These are phyloP conservation scores for Eucalyptus rudis DNA, from an alignment of 345 rosid species.

Conservation along the genomic window DNA sequence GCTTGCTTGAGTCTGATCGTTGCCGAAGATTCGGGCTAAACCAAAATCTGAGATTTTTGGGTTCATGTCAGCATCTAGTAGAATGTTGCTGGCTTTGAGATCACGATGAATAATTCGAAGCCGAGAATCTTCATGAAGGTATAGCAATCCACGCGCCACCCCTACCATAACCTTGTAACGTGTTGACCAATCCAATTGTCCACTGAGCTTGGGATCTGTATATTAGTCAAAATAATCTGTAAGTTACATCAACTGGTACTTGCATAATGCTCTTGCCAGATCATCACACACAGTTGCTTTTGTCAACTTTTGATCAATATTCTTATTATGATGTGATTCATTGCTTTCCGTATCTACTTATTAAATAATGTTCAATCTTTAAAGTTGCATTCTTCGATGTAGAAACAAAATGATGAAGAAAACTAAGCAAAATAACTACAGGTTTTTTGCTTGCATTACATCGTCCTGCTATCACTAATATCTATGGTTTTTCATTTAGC, in stretches of 20 bases:
- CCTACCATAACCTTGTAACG: conserved; percentile 20
- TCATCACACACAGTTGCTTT: background rate
- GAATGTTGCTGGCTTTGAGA: conserved; percentile 44
- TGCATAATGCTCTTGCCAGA: background rate
- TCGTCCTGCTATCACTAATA: background rate
- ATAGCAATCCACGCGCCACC: conserved; percentile 12
- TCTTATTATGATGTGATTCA: background rate
- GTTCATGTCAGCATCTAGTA: conserved; percentile 35
- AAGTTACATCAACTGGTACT: background rate
- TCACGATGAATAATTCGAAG: conserved; percentile 62
- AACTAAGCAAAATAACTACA: background rate
- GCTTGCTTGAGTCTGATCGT: conserved; percentile 10
- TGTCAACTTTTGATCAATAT: background rate
- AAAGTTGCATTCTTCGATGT: background rate
- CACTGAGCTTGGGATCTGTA: conserved; percentile 18
- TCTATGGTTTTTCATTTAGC: background rate
- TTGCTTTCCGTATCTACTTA: background rate
- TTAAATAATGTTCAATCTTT: background rate
- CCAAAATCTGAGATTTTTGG: conserved; percentile 70
- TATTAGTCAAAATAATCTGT: background rate
- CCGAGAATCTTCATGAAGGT: conserved; percentile 36
- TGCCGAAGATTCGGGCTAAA: conserved; percentile 40
- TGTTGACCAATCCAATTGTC: conserved; percentile 29
- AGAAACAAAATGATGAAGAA: background rate
- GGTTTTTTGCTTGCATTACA: background rate